Conservation (phyloP, 768 basidiomycete species). For the Auriscalpium microsporum region DNA sequence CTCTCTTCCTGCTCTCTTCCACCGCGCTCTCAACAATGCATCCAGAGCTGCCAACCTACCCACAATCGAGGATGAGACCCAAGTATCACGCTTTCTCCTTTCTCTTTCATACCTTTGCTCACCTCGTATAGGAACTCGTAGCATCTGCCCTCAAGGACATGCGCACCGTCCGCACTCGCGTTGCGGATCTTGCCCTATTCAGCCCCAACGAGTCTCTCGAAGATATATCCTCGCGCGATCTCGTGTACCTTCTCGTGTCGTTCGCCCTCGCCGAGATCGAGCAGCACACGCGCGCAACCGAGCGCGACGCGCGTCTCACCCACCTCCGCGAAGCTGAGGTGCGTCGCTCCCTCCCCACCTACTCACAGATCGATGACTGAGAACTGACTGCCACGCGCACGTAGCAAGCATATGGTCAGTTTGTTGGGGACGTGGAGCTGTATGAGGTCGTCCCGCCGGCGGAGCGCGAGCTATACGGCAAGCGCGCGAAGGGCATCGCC, state of each 20-base stretch:
- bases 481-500: constrained; percentile 36
- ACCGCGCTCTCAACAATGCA: constrained; percentile 29
- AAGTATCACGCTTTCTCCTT: constrained; percentile 23
- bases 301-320: constrained; percentile 48
- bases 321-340: constrained; percentile 53
- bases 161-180: constrained; percentile 39
- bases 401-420: constrained; percentile 43
- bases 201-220: constrained; percentile 78
- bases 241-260: constrained; percentile 69
- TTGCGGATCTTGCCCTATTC: constrained; percentile 61
- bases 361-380: background rate
- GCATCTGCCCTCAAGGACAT: constrained; percentile 49
- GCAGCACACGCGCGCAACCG: constrained; percentile 46
- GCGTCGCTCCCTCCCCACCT: constrained; percentile 17
- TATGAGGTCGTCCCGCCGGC: constrained; percentile 60
- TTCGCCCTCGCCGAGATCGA: constrained; percentile 60
- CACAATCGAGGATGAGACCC: constrained; percentile 36
- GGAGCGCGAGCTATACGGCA: constrained; percentile 48
- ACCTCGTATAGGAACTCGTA: constrained; percentile 45
- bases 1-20: constrained; percentile 32
- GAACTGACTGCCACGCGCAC: background rate
- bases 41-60: constrained; percentile 32
- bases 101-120: background rate
- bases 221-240: constrained; percentile 70
- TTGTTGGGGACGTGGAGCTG: constrained; percentile 43